Base-by-base conservation (phyloP, 2,329 filamentous ascomycete species). In the Fusarium hainanense region DNA sequence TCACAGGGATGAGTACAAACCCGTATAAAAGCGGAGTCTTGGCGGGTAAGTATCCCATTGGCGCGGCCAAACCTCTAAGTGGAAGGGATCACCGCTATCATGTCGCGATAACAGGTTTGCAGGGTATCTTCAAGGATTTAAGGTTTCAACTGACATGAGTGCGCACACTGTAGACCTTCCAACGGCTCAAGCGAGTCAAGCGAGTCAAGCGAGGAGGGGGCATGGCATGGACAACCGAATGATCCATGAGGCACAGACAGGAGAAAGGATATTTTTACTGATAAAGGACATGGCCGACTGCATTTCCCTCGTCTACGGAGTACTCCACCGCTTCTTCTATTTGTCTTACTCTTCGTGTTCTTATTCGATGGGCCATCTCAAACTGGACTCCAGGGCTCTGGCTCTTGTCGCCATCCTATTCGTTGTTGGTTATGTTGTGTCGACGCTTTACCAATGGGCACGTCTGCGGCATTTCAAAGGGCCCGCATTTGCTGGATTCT, bases 401-500 rank as follows among this genome's bases (percentile, higher is more conserved):
- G 34, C 28, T 32, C 16, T 44, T 51, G 43, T n/a, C 64, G 25
- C 25, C 51, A 12, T 28, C 63, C 6, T 75, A 61, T 63, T 71
- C 37, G 1, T 52, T 41, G 49, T 20, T 21, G 23, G n/a, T 12
- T 52, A 52, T 28, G 52, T 58, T 11, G 27, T 63, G 8, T 72
- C 72, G 6, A 73, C 63, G 5, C 67, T 71, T 37, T 59, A 57
- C 5, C 72, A 78, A 27, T 83, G 81, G 69, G 72, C 63, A 25
- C 79, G 81, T 21, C 77, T 84, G 13, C 76, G 80, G 10, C 79
- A 82, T 63, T 75, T 84, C 58, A 77, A 77, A 9, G 82, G 82
- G 1, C 82, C 83, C 10, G 69, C 69, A 20, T 55, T 75, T 3
- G 80, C 81, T 3, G 76, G 70, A 0, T 77, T 84, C 30, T 82